A percentile compares a stretch with the other conserved stretches of the same genome.
Evolutionary conservation across 1,284 basidiomycete species (phyloP).

Genomic region (Rhodotorula sp.): DNA sequence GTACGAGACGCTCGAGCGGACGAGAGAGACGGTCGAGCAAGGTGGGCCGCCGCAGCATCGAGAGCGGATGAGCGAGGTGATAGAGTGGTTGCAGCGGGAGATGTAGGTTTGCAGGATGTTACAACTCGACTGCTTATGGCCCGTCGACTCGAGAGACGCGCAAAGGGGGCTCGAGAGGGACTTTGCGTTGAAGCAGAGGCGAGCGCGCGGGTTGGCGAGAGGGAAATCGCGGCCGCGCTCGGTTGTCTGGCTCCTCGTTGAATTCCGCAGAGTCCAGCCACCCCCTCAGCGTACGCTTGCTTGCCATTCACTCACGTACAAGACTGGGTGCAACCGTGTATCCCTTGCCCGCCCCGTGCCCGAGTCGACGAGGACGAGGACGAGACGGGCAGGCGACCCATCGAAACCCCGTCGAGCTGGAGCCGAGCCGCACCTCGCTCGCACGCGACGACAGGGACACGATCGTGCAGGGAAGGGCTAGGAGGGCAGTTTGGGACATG

Average conservation of each 20-base stretch:
- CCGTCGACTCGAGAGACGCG: no score
- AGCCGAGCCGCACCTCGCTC: no score
- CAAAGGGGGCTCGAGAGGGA: neutral
- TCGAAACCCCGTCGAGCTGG: no score
- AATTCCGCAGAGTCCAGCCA: slow-evolving; percentile 9
- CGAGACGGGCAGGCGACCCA: no score
- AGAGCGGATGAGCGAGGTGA: slow-evolving; percentile 4
- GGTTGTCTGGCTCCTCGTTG: slow-evolving; percentile 6
- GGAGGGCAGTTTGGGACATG: no score
- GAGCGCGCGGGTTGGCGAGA: neutral
- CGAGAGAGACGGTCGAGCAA: slow-evolving; percentile 1
- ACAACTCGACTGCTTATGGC: no score
- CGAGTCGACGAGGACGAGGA: no score
- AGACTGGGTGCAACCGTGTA: neutral
- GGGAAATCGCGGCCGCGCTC: neutral
- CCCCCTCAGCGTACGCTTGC: slow-evolving; percentile 6
- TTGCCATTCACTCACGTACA: neutral
- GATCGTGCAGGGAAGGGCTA: no score
- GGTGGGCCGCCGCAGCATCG: neutral
- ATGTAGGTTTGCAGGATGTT: slow-evolving; percentile 8
- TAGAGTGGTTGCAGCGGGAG: slow-evolving; percentile 22
- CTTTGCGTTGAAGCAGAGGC: neutral
- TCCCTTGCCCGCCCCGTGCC: neutral
- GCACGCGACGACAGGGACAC: no score
- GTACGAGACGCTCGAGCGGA: slow-evolving; percentile 36